phyloP scores from a whole-genome alignment of 2,329 filamentous ascomycete species.

The Botrytis fragariae region DNA sequence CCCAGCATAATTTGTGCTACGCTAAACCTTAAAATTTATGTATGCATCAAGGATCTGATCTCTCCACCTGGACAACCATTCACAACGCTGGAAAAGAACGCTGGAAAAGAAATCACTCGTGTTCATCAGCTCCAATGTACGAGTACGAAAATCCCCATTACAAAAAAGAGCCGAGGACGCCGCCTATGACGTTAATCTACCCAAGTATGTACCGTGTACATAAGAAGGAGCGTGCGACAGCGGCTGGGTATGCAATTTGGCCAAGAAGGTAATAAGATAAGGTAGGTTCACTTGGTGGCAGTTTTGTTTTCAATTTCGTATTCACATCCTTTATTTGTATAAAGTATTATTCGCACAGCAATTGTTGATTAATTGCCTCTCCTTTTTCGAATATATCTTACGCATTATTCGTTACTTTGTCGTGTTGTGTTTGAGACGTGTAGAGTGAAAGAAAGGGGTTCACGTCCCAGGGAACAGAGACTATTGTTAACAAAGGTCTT shows the following conservation, averaged over 20 bases:
- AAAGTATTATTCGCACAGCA: not conserved
- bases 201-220: not conserved
- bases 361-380: not conserved
- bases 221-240: constrained; percentile 7
- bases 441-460: constrained; percentile 4
- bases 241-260: not conserved
- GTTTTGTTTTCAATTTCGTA: not conserved
- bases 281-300: constrained; percentile 4
- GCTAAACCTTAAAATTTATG: constrained; percentile 3
- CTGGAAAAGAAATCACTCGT: not conserved
- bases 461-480: not conserved
- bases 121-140: not conserved
- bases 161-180: not conserved
- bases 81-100: not conserved
- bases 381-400: not conserved
- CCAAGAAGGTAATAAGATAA: not conserved
- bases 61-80: not conserved
- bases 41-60: not conserved
- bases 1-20: not conserved
- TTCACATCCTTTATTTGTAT: not conserved
- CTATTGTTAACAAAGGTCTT: not conserved
- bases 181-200: constrained; percentile 1
- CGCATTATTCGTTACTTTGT: not conserved
- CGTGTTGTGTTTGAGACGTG: not conserved
- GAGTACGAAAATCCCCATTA: not conserved